phyloP scores from a whole-genome alignment of 345 rosid species.

The Populus simonii region DNA sequence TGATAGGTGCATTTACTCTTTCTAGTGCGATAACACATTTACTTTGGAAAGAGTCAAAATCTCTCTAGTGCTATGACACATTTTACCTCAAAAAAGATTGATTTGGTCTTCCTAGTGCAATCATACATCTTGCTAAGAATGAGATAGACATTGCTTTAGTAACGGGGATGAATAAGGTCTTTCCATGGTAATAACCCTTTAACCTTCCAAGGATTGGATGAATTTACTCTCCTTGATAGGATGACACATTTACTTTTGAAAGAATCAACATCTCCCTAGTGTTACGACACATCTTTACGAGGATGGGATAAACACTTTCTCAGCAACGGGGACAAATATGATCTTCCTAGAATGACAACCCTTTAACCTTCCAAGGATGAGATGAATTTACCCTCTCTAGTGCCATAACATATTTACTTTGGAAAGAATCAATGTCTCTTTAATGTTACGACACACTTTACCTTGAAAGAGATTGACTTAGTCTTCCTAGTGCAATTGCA shows the following conservation, averaged over 20 bases:
- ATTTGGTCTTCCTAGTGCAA: neutral
- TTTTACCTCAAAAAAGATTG: neutral
- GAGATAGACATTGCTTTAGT: neutral
- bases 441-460: neutral
- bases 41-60: too few species aligned
- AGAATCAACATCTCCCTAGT: too few species aligned
- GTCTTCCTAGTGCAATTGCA: too few species aligned
- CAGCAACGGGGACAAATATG: accelerated
- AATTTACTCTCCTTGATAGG: accelerated
- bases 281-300: neutral
- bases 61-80: too few species aligned
- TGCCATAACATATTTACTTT: neutral
- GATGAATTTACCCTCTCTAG: too few species aligned
- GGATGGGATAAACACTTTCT: neutral
- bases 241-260: neutral
- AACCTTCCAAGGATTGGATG: too few species aligned
- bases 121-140: too few species aligned
- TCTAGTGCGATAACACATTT: too few species aligned
- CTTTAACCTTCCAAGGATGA: too few species aligned
- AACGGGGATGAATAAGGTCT: neutral
- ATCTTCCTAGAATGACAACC: too few species aligned
- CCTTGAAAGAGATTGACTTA: too few species aligned
- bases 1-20: neutral
- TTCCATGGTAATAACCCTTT: neutral
- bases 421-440: too few species aligned